A percentile compares a stretch with the other conserved stretches of the same genome.
Conservation (phyloP, 2,329 filamentous ascomycete genomes). For the Aspergillus sclerotialis region DNA sequence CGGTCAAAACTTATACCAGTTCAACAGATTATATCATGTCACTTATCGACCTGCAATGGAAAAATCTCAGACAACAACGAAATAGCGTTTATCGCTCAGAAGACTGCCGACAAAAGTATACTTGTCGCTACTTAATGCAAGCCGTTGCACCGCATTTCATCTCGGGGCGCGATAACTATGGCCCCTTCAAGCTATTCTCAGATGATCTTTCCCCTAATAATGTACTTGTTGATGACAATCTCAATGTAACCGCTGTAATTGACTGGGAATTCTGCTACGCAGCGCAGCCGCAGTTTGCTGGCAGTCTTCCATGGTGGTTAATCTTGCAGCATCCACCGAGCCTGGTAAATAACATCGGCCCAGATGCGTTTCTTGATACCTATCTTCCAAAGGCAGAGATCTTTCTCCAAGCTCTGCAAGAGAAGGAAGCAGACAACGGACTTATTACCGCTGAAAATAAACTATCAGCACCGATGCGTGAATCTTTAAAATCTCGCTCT, state of each 20-base stretch:
- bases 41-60: conserved; percentile 1
- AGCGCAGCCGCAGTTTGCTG: conserved; percentile 11
- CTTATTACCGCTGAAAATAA: no score
- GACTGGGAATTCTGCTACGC: conserved; percentile 25
- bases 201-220: conserved; percentile 23
- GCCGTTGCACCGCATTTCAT: not conserved
- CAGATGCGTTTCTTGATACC: not conserved
- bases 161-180: conserved; percentile 6
- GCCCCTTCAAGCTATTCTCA: conserved; percentile 17
- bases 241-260: conserved; percentile 14
- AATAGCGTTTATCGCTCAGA: not conserved
- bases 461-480: no score
- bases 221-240: conserved; percentile 15
- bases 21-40: conserved; percentile 5
- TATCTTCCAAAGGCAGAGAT: not conserved
- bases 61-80: conserved; percentile 1
- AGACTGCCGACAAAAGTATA: not conserved
- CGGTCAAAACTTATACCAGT: conserved; percentile 1
- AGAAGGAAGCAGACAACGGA: no score
- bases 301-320: conserved; percentile 10
- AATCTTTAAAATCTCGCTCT: no score
- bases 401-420: no score
- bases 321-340: conserved; percentile 4
- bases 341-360: not conserved
- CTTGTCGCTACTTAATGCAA: not conserved